phyloP scores from a whole-genome alignment of 2,329 filamentous ascomycete species.

The Tolypocladium endophyticum region DNA sequence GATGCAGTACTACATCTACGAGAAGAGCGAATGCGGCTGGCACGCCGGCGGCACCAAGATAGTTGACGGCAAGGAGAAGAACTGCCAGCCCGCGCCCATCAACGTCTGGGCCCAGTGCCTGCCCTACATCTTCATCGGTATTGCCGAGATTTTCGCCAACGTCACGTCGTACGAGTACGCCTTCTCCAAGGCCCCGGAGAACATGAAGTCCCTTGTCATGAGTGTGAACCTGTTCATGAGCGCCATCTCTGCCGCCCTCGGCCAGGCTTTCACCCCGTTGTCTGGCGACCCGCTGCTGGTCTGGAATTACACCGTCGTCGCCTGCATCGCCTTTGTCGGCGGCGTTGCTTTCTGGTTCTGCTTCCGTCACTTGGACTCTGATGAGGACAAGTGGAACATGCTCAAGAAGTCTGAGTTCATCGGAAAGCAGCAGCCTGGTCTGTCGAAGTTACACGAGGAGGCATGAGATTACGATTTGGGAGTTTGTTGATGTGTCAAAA shows the following conservation, averaged over 20 bases:
- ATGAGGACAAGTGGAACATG: slow-evolving; percentile 62
- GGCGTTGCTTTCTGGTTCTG: slow-evolving; percentile 58
- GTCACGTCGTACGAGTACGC: slow-evolving; percentile 62
- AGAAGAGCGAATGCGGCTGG: slow-evolving; percentile 48
- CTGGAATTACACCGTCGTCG: slow-evolving; percentile 61
- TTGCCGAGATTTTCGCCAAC: slow-evolving; percentile 44
- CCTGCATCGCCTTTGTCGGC: slow-evolving; percentile 47
- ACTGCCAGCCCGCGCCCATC: slow-evolving; percentile 48
- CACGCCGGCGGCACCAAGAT: slow-evolving; percentile 28
- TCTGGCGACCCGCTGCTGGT: slow-evolving; percentile 54
- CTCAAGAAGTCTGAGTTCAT: slow-evolving; percentile 33
- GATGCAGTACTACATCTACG: slow-evolving; percentile 54
- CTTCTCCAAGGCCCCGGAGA: slow-evolving; percentile 66
- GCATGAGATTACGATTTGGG: background rate
- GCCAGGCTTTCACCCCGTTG: slow-evolving; percentile 55
- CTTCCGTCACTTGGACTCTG: slow-evolving; percentile 52
- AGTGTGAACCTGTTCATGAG: slow-evolving; percentile 61
- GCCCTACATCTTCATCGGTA: slow-evolving; percentile 39
- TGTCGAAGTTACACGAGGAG: slow-evolving; percentile 12
- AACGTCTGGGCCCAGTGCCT: slow-evolving; percentile 52
- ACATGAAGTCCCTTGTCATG: slow-evolving; percentile 71
- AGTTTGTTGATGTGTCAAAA: background rate
- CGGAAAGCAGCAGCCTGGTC: slow-evolving; percentile 25
- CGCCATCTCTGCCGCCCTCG: slow-evolving; percentile 58
- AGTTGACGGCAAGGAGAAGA: slow-evolving; percentile 18